phyloP scores from a whole-genome alignment of 441 rosid genomes.

The Capsella rubella region DNA sequence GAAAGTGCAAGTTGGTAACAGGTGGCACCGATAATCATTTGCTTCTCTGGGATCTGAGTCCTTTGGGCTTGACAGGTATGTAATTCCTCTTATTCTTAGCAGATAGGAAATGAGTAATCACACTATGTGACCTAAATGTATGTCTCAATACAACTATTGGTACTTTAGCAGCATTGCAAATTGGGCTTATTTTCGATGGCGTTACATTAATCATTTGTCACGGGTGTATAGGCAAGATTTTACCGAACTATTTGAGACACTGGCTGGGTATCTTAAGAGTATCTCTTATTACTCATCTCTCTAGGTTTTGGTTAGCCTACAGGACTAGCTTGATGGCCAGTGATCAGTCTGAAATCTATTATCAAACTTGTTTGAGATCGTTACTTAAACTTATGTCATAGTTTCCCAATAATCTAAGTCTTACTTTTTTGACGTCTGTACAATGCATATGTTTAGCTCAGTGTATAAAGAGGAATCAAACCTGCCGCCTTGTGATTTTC shows the following conservation, averaged over 20 bases:
- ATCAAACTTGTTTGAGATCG: slow-evolving; percentile 15
- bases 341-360: slow-evolving; percentile 13
- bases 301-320: not conserved
- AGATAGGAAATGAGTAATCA: not conserved
- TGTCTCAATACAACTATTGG: not conserved
- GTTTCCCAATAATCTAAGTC: not conserved
- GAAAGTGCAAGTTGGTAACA: slow-evolving; percentile 65
- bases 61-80: slow-evolving; percentile 67
- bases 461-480: not conserved
- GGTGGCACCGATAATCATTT: slow-evolving; percentile 75
- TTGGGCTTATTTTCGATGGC: not conserved
- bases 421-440: slow-evolving; percentile 18
- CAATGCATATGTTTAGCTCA: slow-evolving; percentile 9
- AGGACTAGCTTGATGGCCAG: slow-evolving; percentile 14
- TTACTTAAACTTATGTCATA: slow-evolving; percentile 3
- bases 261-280: not conserved
- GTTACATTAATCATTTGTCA: slow-evolving; percentile 1
- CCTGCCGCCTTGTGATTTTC: slow-evolving; percentile 19
- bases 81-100: slow-evolving; percentile 6
- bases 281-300: not conserved
- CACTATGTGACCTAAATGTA: slow-evolving; percentile 6
- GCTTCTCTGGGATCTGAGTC: slow-evolving; percentile 70
- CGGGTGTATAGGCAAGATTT: not conserved
- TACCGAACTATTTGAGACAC: not conserved
- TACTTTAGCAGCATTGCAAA: not conserved